Conservation (phyloP, 352 stramenopile genomes). For the Thraustochytrium striatum region DNA sequence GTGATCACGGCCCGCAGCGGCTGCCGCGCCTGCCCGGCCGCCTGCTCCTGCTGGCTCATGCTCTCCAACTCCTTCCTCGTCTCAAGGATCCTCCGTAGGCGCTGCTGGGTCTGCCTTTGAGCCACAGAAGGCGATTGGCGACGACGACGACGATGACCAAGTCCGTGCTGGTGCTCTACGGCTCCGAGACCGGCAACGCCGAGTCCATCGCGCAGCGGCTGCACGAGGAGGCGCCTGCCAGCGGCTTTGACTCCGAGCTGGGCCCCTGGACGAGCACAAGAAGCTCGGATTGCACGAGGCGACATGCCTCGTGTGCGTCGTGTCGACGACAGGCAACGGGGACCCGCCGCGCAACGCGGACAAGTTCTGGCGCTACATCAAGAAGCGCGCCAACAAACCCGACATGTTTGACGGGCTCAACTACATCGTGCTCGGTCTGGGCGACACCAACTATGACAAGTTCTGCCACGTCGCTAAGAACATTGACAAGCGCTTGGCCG, state of each 20-base stretch:
- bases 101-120: too few species aligned
- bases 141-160: not conserved
- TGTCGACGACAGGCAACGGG: constrained; percentile 89
- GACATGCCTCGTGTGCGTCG: constrained; percentile 67
- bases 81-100: not conserved
- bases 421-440: constrained; percentile 82
- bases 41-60: not conserved
- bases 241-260: not conserved
- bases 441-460: constrained; percentile 95
- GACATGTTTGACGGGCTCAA: constrained; percentile 68
- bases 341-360: constrained; percentile 88
- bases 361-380: constrained; percentile 86
- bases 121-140: too few species aligned
- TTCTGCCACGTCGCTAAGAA: constrained; percentile 86
- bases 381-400: constrained; percentile 71
- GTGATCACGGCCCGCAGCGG: constrained; percentile 36
- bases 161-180: constrained; percentile 65
- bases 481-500: constrained; percentile 77
- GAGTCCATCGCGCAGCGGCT: constrained; percentile 73
- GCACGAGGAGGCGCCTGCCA: not conserved
- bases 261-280: constrained; percentile 33
- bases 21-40: not conserved
- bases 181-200: constrained; percentile 76
- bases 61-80: not conserved
- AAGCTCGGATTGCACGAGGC: not conserved